Conservation (phyloP, 257 asterid species). For the Fraxinus excelsior region DNA sequence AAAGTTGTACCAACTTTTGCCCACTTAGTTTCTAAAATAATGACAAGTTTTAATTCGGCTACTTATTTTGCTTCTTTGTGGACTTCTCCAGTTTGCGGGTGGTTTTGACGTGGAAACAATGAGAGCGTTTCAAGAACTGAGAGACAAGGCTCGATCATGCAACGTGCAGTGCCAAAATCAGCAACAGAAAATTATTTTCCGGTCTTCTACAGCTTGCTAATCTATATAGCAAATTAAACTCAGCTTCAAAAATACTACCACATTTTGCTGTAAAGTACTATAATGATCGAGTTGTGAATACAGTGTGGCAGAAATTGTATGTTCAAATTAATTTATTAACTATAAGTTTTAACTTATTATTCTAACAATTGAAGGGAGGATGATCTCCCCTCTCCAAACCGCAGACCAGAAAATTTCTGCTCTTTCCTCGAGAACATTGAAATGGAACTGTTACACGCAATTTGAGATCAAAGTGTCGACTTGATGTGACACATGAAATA, state of each 20-base stretch:
- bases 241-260: background rate
- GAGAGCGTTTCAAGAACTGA: slow-evolving; percentile 70
- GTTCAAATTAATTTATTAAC: background rate
- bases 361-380: background rate
- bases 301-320: background rate
- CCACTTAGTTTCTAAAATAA: too few relatives aligned
- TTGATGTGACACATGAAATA: too few relatives aligned
- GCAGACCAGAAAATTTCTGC: too few relatives aligned
- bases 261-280: background rate
- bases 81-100: slow-evolving; percentile 67
- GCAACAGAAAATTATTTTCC: background rate
- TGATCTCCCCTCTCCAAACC: background rate
- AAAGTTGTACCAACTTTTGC: background rate
- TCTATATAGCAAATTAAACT: background rate
- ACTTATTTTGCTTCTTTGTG: background rate
- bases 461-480: too few relatives aligned
- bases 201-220: background rate
- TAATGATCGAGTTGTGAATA: background rate
- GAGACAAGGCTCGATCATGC: slow-evolving; percentile 52
- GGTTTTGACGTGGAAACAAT: slow-evolving; percentile 77
- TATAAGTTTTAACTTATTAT: too few relatives aligned
- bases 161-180: slow-evolving; percentile 32
- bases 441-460: background rate
- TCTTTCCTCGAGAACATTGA: background rate
- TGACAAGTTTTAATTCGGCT: too few relatives aligned